Percentiles rank a stretch among this genome's conserved stretches.
Conservation (phyloP, 169 alveolate genomes). For the Cryptosporidium sp. region DNA sequence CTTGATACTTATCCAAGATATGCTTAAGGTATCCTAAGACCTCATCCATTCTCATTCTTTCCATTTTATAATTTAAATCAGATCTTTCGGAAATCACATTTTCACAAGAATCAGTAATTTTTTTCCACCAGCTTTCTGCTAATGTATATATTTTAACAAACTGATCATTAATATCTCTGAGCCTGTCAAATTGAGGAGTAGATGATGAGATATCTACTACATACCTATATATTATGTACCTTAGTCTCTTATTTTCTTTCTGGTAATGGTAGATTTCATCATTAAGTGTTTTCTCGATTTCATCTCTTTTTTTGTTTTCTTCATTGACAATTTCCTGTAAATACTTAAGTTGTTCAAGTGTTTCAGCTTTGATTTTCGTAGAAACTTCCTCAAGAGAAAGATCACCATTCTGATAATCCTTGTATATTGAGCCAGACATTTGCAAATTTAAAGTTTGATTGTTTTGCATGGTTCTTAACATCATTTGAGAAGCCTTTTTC, state of each 20-base stretch:
- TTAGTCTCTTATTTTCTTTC: conserved; percentile 28
- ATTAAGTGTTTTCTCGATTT: conserved; percentile 43
- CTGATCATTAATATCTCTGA: conserved; percentile 27
- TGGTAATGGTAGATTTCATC: conserved; percentile 36
- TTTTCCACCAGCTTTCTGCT: conserved; percentile 73
- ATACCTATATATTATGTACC: conserved; percentile 35
- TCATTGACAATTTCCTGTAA: conserved; percentile 44
- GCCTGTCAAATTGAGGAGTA: conserved; percentile 33
- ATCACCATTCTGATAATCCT: neutral
- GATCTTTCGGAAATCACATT: conserved; percentile 34
- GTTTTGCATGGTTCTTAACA: conserved; percentile 49
- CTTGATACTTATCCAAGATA: conserved; percentile 54
- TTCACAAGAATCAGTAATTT: conserved; percentile 11
- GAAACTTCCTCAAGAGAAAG: neutral
- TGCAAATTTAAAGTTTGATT: conserved; percentile 61
- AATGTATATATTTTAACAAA: conserved; percentile 48
- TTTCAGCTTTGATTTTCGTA: neutral
- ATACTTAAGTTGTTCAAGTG: conserved; percentile 24
- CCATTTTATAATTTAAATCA: conserved; percentile 66
- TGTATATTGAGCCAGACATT: conserved; percentile 29
- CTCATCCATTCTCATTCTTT: conserved; percentile 68
- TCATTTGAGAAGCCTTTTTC: conserved; percentile 39
- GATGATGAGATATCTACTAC: conserved; percentile 30
- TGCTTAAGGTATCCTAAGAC: conserved; percentile 41
- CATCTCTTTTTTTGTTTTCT: conserved; percentile 74